Conservation (phyloP, 129 eudicot genomes). For the Dittrichia graveolens region DNA sequence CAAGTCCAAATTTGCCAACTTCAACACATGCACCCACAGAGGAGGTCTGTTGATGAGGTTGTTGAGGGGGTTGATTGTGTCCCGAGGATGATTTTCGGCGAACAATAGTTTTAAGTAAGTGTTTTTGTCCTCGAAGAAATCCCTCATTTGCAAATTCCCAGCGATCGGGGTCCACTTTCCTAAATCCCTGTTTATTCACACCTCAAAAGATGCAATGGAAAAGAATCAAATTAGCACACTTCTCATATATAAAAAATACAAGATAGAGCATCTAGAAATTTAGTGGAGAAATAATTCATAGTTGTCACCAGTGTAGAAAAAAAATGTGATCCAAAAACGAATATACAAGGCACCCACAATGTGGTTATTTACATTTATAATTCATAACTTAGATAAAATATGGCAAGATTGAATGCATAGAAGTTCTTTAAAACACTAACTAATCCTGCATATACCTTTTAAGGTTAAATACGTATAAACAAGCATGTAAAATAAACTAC, state of each 20-base stretch:
- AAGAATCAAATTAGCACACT: constrained; percentile 12
- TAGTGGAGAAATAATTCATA: background rate
- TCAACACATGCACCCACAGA: constrained; percentile 74
- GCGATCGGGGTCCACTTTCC: constrained; percentile 88
- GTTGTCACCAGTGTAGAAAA: background rate
- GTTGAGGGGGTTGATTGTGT: constrained; percentile 57
- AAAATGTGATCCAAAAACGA: background rate
- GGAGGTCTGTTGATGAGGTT: constrained; percentile 54
- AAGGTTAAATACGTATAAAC: background rate
- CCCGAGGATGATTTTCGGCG: constrained; percentile 73
- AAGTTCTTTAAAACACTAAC: background rate
- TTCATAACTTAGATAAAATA: constrained; percentile 10
- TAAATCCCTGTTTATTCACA: constrained; percentile 60
- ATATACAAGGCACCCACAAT: background rate
- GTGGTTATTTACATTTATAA: background rate
- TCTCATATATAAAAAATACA: background rate
- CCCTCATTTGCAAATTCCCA: constrained; percentile 97
- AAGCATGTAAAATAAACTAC: background rate
- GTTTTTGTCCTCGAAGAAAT: constrained; percentile 80
- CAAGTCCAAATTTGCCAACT: constrained; percentile 89
- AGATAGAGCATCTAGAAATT: no score
- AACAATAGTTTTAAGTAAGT: constrained; percentile 60
- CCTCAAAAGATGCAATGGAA: constrained; percentile 4
- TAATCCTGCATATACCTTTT: background rate
- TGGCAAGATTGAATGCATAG: background rate